Conservation (phyloP, 768 basidiomycete genomes). For the Asterophora parasitica region DNA sequence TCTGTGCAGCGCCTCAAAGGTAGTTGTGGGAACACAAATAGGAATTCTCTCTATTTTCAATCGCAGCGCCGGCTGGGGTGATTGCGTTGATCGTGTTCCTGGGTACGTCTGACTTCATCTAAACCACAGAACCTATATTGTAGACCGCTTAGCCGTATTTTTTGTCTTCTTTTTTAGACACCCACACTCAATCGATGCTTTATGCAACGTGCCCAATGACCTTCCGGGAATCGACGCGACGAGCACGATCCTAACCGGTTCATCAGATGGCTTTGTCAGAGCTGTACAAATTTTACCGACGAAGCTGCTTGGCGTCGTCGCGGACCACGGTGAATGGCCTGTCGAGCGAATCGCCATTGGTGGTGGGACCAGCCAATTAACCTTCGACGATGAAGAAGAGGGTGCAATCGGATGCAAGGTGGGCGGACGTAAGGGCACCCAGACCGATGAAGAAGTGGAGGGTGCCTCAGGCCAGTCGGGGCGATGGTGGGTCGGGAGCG, state of each 20-base stretch:
- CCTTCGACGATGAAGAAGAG: conserved; percentile 22
- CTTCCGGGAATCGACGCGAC: conserved; percentile 58
- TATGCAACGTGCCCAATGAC: conserved; percentile 65
- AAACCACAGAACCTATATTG: neutral
- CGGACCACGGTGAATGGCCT: conserved; percentile 89
- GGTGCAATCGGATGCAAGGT: conserved; percentile 8
- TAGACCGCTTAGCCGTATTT: conserved; percentile 1
- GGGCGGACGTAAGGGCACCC: conserved; percentile 2
- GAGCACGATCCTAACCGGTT: conserved; percentile 80
- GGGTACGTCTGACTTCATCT: conserved; percentile 46
- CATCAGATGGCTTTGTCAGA: conserved; percentile 86
- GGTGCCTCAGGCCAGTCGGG: conserved; percentile 16
- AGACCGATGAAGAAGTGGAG: conserved; percentile 17
- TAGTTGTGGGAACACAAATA: conserved; percentile 84
- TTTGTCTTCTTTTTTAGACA: conserved; percentile 48
- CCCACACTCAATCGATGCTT: conserved; percentile 85
- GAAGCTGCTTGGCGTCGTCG: conserved; percentile 84
- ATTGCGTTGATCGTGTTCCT: conserved; percentile 87
- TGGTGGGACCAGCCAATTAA: conserved; percentile 29
- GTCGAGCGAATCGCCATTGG: conserved; percentile 80
- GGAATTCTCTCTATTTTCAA: conserved; percentile 91
- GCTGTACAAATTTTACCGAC: conserved; percentile 87
- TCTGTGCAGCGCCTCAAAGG: conserved; percentile 59
- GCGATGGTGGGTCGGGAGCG: conserved; percentile 87
- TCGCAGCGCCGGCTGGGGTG: conserved; percentile 80